Percentiles rank a stretch among this genome's conserved stretches.
Evolutionary conservation across 345 rosid species (phyloP).

Genomic region (Clarkia xantiana): DNA sequence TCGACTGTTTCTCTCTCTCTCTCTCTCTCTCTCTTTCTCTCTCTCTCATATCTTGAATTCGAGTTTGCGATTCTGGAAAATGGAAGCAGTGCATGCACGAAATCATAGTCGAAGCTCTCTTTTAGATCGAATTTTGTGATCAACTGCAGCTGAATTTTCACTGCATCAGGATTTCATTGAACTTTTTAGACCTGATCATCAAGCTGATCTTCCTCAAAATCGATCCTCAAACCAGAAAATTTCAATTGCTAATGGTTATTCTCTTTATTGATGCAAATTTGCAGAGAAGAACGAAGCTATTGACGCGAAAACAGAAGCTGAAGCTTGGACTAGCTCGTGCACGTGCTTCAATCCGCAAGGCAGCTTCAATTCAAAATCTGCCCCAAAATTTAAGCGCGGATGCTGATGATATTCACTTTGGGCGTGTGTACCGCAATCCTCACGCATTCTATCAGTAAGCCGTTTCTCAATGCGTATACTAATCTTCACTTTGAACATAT

Average conservation of each 20-base stretch:
- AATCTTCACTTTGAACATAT: too few species aligned
- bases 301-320: constrained; percentile 20
- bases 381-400: constrained; percentile 11
- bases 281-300: constrained; percentile 25
- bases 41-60: not conserved
- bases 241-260: not conserved
- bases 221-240: too few species aligned
- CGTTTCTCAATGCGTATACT: not conserved
- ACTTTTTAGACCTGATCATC: too few species aligned
- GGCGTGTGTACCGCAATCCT: constrained; percentile 41
- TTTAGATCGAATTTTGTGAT: too few species aligned
- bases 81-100: not conserved
- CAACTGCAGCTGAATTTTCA: too few species aligned
- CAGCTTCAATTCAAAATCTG: constrained; percentile 18
- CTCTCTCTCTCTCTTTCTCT: not conserved
- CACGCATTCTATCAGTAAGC: constrained; percentile 47
- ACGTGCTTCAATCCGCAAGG: constrained; percentile 43
- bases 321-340: constrained; percentile 52
- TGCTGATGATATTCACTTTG: constrained; percentile 10
- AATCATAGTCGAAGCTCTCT: not conserved
- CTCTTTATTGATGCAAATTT: not conserved
- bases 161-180: too few species aligned
- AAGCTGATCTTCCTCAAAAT: too few species aligned
- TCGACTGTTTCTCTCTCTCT: not conserved
- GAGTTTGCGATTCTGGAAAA: not conserved